These are phyloP conservation scores for Microdochium nivale DNA, from an alignment of 2,329 filamentous ascomycete genomes.

Conservation along the genomic window DNA sequence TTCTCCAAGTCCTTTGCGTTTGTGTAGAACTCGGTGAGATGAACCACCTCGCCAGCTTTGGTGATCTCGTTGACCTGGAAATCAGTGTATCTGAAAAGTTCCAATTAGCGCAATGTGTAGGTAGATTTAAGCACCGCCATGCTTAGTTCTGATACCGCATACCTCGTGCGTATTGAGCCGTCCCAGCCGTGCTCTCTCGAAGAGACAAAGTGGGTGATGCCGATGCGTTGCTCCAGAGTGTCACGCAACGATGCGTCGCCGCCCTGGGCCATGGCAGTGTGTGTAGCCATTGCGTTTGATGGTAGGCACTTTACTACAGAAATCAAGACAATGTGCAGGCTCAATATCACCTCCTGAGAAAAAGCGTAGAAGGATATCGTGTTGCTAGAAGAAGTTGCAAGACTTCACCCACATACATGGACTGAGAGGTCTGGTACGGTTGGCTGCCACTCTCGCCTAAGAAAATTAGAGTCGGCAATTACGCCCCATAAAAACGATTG, in stretches of 20 bases:
- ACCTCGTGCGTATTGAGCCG: conserved; percentile 36
- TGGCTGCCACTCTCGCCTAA: background rate
- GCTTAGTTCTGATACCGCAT: conserved; percentile 9
- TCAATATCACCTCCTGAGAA: too few species aligned
- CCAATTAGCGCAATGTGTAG: background rate
- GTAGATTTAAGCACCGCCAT: background rate
- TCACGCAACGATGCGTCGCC: conserved; percentile 19
- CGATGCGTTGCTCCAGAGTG: conserved; percentile 23
- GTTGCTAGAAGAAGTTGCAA: too few species aligned
- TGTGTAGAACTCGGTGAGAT: conserved; percentile 46
- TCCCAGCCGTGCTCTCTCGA: conserved; percentile 30
- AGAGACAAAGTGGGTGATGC: conserved; percentile 31
- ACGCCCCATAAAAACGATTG: background rate
- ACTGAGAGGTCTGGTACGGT: background rate
- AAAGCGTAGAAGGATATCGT: too few species aligned
- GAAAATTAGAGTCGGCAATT: background rate
- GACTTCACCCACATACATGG: too few species aligned
- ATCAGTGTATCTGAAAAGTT: conserved; percentile 62
- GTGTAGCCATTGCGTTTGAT: conserved; percentile 17
- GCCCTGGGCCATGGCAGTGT: conserved; percentile 25
- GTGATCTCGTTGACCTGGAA: conserved; percentile 88
- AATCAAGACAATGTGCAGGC: too few species aligned
- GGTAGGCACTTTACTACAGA: too few species aligned
- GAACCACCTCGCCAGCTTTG: conserved; percentile 66
- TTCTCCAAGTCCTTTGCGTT: conserved; percentile 17